phyloP scores from a whole-genome alignment of 2,329 filamentous ascomycete species.

The Pyrenochaeta sp. region DNA sequence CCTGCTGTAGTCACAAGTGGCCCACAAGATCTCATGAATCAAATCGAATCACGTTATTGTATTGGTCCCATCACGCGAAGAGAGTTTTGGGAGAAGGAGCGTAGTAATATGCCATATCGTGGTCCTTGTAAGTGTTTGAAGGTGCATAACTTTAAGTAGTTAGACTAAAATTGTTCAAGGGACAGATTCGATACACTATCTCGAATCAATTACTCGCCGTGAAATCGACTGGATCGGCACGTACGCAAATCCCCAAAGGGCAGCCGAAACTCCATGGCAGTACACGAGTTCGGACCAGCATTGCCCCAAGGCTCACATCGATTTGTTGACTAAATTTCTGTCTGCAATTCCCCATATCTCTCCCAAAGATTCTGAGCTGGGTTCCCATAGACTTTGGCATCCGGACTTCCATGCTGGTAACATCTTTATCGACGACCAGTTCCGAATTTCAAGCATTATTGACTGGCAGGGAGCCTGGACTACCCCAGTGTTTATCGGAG shows the following conservation, averaged over 20 bases:
- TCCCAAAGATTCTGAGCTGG: conserved; percentile 30
- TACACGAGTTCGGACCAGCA: conserved; percentile 40
- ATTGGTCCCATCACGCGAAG: conserved; percentile 34
- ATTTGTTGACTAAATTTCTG: conserved; percentile 28
- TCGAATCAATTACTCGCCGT: conserved; percentile 40
- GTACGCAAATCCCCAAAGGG: conserved; percentile 32
- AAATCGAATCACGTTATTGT: conserved; percentile 26
- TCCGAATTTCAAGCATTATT: conserved; percentile 36
- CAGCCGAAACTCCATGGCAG: conserved; percentile 41
- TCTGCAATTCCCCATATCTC: conserved; percentile 33
- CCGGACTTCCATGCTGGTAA: conserved; percentile 41
- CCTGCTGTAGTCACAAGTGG: conserved; percentile 28
- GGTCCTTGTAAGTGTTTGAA: conserved; percentile 30
- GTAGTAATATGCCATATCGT: conserved; percentile 30
- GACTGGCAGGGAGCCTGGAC: conserved; percentile 39
- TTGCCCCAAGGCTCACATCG: conserved; percentile 28
- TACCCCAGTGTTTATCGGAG: conserved; percentile 32
- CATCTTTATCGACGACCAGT: conserved; percentile 33
- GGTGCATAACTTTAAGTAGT: neutral
- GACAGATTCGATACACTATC: conserved; percentile 31
- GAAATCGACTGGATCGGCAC: conserved; percentile 46
- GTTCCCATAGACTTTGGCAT: conserved; percentile 37
- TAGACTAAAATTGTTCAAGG: conserved; percentile 24
- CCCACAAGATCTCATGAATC: conserved; percentile 21
- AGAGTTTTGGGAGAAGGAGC: conserved; percentile 35